Conservation (phyloP, 2,329 filamentous ascomycete species). For the Mycogone perniciosa region DNA sequence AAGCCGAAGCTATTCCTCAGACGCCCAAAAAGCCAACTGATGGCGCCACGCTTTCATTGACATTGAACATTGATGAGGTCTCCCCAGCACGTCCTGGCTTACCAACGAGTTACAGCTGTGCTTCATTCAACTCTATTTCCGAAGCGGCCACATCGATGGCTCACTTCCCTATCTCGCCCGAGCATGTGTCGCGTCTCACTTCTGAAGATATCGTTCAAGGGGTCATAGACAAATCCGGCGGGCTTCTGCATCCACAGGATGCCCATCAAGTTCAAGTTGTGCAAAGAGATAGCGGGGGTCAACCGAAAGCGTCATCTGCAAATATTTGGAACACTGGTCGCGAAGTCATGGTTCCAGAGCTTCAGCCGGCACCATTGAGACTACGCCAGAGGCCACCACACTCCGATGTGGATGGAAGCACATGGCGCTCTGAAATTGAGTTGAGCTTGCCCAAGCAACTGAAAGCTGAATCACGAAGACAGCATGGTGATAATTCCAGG, state of each 20-base stretch:
- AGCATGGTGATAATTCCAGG: too few relatives aligned
- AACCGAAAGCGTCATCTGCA: constrained; percentile 17
- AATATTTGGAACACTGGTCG: constrained; percentile 17
- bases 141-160: constrained; percentile 19
- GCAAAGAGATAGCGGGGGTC: constrained; percentile 12
- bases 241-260: constrained; percentile 16
- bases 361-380: constrained; percentile 22
- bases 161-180: constrained; percentile 23
- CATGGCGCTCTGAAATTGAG: too few relatives aligned
- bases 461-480: too few relatives aligned
- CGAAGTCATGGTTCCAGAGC: constrained; percentile 15
- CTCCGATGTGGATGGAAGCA: too few relatives aligned
- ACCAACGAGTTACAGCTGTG: constrained; percentile 10
- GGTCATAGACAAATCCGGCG: constrained; percentile 20
- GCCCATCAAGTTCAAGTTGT: constrained; percentile 14
- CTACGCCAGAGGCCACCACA: constrained; percentile 10
- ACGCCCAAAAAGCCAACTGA: constrained; percentile 1
- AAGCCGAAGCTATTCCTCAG: not conserved
- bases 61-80: not conserved
- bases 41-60: not conserved
- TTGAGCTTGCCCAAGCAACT: not conserved
- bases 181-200: constrained; percentile 19
- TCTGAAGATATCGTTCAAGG: constrained; percentile 19
- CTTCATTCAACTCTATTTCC: constrained; percentile 11
- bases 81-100: constrained; percentile 1